Percentiles rank a stretch among this genome's conserved stretches.
These are phyloP conservation scores for Pseudoperonospora humuli DNA, from an alignment of 352 stramenopile species.

Conservation along the genomic window DNA sequence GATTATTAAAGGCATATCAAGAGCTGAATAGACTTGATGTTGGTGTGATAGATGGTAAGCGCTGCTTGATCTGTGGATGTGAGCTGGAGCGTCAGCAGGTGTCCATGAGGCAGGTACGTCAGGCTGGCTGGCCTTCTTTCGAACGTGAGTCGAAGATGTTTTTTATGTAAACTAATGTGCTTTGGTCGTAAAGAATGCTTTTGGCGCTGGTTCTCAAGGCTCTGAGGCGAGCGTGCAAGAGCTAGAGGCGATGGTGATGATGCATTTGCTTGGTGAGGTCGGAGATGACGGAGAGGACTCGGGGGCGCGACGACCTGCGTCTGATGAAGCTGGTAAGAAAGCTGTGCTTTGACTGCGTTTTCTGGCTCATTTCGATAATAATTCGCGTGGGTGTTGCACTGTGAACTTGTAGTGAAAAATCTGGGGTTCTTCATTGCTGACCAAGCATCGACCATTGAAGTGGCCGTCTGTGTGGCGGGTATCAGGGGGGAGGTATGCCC, in stretches of 20 bases:
- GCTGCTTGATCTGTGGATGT: conserved; percentile 57
- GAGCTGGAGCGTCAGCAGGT: conserved; percentile 30
- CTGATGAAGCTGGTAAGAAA: conserved; percentile 37
- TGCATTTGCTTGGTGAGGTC: conserved; percentile 30
- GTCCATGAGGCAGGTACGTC: conserved; percentile 4
- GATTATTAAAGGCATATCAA: no score
- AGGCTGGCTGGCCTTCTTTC: no score
- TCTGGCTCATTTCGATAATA: conserved; percentile 2
- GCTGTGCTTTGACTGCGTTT: background rate
- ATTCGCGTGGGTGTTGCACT: background rate
- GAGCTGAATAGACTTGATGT: background rate
- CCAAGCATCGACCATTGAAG: conserved; percentile 67
- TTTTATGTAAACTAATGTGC: background rate
- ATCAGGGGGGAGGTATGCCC: conserved; percentile 62
- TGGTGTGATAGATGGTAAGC: conserved; percentile 38
- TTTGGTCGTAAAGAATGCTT: conserved; percentile 1
- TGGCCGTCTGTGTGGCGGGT: conserved; percentile 47
- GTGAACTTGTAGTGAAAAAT: conserved; percentile 30
- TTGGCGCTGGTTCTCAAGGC: background rate
- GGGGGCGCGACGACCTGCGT: conserved; percentile 33
- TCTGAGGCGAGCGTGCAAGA: conserved; percentile 24
- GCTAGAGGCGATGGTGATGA: conserved; percentile 38
- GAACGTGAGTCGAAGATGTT: conserved; percentile 2
- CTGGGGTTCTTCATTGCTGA: conserved; percentile 57
- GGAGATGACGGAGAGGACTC: conserved; percentile 21